Conservation (phyloP, 371 early-diverging fungal species). For the Mortierella sp. region DNA sequence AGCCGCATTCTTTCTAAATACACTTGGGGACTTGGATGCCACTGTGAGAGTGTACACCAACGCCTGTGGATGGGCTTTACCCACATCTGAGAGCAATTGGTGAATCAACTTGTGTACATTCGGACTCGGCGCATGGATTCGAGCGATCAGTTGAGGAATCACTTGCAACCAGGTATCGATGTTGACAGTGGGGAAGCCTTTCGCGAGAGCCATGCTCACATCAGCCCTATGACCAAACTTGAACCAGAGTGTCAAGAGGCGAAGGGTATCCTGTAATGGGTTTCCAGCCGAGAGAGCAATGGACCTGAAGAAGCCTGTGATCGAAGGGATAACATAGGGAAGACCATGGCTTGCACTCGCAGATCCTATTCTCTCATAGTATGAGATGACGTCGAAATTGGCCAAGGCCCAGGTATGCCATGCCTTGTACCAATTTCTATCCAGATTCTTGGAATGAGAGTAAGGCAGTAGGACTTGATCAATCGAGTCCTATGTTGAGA, state of each 20-base stretch:
- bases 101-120: constrained; percentile 90
- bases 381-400: constrained; percentile 91
- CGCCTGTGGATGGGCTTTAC: constrained; percentile 96
- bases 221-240: constrained; percentile 92
- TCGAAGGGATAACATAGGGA: constrained; percentile 57
- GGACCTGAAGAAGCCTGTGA: constrained; percentile 90
- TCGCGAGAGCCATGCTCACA: constrained; percentile 88
- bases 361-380: constrained; percentile 62
- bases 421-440: constrained; percentile 96
- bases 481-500: constrained; percentile 61
- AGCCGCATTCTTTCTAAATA: constrained; percentile 83
- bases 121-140: constrained; percentile 88
- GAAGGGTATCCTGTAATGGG: constrained; percentile 96
- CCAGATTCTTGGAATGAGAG: constrained; percentile 88
- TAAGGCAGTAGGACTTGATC: constrained; percentile 86
- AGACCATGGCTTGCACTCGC: constrained; percentile 21
- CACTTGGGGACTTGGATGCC: constrained; percentile 92
- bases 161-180: constrained; percentile 99
- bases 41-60: constrained; percentile 96
- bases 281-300: constrained; percentile 92
- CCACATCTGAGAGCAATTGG: constrained; percentile 91
- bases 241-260: constrained; percentile 96
- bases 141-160: constrained; percentile 97
- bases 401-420: constrained; percentile 98
- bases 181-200: constrained; percentile 88